These are phyloP conservation scores for Allium cepa DNA, from an alignment of 106 monocot species.

Conservation along the genomic window DNA sequence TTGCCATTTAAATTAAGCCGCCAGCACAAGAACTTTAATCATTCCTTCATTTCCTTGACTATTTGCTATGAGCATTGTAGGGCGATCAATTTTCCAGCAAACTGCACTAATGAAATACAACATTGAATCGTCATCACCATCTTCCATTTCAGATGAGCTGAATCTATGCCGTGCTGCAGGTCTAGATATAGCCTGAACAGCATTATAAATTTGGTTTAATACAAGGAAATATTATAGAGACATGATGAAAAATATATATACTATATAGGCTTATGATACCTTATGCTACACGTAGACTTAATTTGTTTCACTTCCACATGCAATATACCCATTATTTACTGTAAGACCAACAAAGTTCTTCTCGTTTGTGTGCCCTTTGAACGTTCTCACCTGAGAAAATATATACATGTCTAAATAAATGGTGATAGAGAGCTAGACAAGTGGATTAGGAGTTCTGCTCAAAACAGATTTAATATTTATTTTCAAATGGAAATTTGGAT, in stretches of 20 bases:
- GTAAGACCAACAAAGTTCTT: constrained; percentile 98
- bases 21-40: constrained; percentile 93
- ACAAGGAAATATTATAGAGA: neutral
- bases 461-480: neutral
- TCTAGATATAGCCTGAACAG: constrained; percentile 65
- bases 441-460: neutral
- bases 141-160: constrained; percentile 66
- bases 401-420: neutral
- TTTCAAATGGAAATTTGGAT: neutral
- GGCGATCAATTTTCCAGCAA: constrained; percentile 92
- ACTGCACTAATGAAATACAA: constrained; percentile 94
- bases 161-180: constrained; percentile 82
- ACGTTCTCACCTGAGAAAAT: constrained; percentile 63
- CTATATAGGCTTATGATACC: constrained; percentile 19
- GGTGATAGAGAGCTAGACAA: neutral
- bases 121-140: constrained; percentile 64
- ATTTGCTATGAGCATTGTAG: constrained; percentile 90
- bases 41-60: constrained; percentile 93
- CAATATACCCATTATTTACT: constrained; percentile 85
- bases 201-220: constrained; percentile 3
- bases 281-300: constrained; percentile 95
- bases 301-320: constrained; percentile 97
- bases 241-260: neutral
- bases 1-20: constrained; percentile 61
- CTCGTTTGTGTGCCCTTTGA: constrained; percentile 93